A percentile compares a stretch with the other conserved stretches of the same genome.
phyloP scores from a whole-genome alignment of 2,329 filamentous ascomycete genomes.

The Tolypocladium pustulatum region DNA sequence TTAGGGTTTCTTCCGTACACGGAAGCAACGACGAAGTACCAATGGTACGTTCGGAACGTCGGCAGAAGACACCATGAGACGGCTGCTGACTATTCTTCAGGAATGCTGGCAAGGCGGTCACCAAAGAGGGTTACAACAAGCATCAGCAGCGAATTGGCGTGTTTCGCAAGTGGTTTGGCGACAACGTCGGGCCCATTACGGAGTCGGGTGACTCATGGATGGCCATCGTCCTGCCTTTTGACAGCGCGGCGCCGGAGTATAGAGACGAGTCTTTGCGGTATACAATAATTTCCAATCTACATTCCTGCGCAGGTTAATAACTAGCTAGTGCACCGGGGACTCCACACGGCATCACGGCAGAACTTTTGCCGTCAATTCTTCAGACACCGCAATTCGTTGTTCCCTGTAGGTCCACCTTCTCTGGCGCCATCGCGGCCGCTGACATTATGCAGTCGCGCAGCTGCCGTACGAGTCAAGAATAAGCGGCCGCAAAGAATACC shows the following conservation, averaged over 20 bases:
- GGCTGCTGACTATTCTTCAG: conserved; percentile 8
- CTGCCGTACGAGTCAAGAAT: conserved; percentile 18
- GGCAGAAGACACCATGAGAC: neutral
- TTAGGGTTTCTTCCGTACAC: conserved; percentile 14
- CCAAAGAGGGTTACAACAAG: conserved; percentile 11
- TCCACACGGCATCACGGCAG: conserved; percentile 12
- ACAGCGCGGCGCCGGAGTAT: conserved; percentile 9
- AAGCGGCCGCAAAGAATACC: conserved; percentile 16
- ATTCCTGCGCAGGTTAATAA: conserved; percentile 1
- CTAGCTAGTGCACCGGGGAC: conserved; percentile 14
- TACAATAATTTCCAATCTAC: neutral
- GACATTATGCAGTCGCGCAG: conserved; percentile 15
- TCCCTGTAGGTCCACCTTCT: conserved; percentile 19
- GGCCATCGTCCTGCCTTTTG: conserved; percentile 19
- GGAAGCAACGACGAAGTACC: conserved; percentile 16
- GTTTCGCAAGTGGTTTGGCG: conserved; percentile 21
- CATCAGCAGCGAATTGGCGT: conserved; percentile 13
- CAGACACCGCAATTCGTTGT: conserved; percentile 19
- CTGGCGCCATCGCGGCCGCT: neutral
- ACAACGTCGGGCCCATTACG: conserved; percentile 12
- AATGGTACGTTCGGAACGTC: conserved; percentile 16
- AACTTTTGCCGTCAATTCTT: conserved; percentile 17
- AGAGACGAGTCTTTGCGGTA: conserved; percentile 16
- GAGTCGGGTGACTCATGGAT: conserved; percentile 9
- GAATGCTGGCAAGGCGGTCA: conserved; percentile 12